Evolutionary conservation across 352 stramenopile genomes (phyloP).

Genomic region (Globisporangium nunn): DNA sequence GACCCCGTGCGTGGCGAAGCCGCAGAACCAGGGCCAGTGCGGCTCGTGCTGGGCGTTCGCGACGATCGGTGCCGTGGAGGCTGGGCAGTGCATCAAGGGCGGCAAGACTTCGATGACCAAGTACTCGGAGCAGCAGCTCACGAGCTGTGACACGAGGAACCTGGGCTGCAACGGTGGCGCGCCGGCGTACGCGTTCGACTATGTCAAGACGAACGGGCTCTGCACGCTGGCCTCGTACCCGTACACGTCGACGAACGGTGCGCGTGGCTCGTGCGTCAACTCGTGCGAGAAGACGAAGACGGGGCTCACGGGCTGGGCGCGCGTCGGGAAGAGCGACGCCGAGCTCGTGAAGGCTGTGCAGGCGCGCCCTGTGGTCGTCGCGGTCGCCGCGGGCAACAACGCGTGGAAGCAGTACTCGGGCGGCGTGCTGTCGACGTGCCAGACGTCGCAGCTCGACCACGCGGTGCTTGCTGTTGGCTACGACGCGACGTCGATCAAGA

Average conservation of each 20-base stretch:
- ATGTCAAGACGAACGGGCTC: slow-evolving; percentile 78
- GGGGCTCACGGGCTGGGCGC: slow-evolving; percentile 21
- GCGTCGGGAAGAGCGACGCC: slow-evolving; percentile 48
- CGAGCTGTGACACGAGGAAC: slow-evolving; percentile 84
- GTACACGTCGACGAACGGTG: background rate
- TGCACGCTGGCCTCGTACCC: slow-evolving; percentile 13
- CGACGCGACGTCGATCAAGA: slow-evolving; percentile 82
- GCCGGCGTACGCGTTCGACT: slow-evolving; percentile 87
- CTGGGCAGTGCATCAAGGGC: slow-evolving; percentile 73
- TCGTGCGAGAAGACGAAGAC: slow-evolving; percentile 11
- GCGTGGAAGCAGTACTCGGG: slow-evolving; percentile 94
- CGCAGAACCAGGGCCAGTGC: slow-evolving; percentile 95
- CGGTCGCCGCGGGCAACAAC: slow-evolving; percentile 89
- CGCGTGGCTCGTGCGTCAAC: slow-evolving; percentile 9
- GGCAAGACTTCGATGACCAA: slow-evolving; percentile 35
- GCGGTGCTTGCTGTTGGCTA: slow-evolving; percentile 95
- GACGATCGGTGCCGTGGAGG: slow-evolving; percentile 85
- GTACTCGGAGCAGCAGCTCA: slow-evolving; percentile 90
- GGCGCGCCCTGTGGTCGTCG: slow-evolving; percentile 89
- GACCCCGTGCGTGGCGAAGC: slow-evolving; percentile 92
- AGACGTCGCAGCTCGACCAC: slow-evolving; percentile 91
- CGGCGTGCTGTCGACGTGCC: slow-evolving; percentile 77
- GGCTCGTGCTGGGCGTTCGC: slow-evolving; percentile 97
- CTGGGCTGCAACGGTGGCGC: slow-evolving; percentile 87
- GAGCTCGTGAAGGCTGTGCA: slow-evolving; percentile 81